phyloP scores from a whole-genome alignment of 371 early-diverging fungal species.

The Scutellospora calospora region DNA sequence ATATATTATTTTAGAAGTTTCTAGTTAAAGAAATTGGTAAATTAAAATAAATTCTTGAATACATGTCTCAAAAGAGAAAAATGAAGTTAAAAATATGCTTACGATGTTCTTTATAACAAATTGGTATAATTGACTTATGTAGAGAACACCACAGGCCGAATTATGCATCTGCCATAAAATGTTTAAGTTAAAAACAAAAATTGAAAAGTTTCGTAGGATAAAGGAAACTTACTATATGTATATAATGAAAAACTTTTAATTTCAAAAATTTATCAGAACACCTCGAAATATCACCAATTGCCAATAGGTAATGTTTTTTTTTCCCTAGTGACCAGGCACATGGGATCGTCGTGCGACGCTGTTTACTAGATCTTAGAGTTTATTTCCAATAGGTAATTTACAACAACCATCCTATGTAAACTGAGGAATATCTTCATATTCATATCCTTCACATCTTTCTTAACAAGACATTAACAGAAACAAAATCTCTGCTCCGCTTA shows the following conservation, averaged over 20 bases:
- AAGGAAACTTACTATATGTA: slow-evolving; percentile 26
- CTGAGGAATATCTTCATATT: slow-evolving; percentile 35
- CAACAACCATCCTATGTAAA: slow-evolving; percentile 39
- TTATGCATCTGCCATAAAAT: slow-evolving; percentile 36
- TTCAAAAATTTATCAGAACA: slow-evolving; percentile 32
- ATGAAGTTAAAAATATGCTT: slow-evolving; percentile 37
- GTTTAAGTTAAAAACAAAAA: neutral
- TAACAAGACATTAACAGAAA: too few species aligned
- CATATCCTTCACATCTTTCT: slow-evolving; percentile 33
- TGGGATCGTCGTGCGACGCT: too few species aligned
- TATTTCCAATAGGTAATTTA: slow-evolving; percentile 37
- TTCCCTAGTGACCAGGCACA: too few species aligned
- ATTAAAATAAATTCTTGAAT: slow-evolving; percentile 25
- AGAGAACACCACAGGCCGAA: slow-evolving; percentile 30
- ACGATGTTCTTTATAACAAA: slow-evolving; percentile 38
- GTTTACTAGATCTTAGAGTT: too few species aligned
- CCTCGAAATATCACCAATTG: slow-evolving; percentile 28
- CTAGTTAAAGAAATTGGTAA: slow-evolving; percentile 13
- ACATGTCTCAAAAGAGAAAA: slow-evolving; percentile 30
- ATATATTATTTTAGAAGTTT: slow-evolving; percentile 31
- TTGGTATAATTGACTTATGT: slow-evolving; percentile 41
- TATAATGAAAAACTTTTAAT: slow-evolving; percentile 25
- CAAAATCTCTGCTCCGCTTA: too few species aligned
- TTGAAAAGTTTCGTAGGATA: slow-evolving; percentile 20
- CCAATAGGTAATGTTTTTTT: too few species aligned